These are phyloP conservation scores for Drechslera avenae DNA, from an alignment of 2,329 filamentous ascomycete species.

Conservation along the genomic window DNA sequence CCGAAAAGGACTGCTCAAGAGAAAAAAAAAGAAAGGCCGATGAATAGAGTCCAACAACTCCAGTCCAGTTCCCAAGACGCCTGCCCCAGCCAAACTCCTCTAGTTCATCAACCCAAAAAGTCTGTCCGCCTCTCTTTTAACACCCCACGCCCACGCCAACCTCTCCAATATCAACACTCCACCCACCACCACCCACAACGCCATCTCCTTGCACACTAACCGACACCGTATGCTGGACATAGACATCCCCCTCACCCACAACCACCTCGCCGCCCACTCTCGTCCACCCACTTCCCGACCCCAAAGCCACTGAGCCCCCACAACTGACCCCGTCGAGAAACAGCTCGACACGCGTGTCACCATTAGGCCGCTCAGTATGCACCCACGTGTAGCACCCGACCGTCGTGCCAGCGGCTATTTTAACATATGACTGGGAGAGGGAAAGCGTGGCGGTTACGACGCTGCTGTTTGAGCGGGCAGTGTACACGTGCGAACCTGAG, in stretches of 20 bases:
- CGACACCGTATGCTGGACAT: constrained; percentile 15
- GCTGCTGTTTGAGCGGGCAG: constrained; percentile 18
- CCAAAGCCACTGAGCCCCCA: constrained; percentile 7
- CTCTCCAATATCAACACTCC: constrained; percentile 23
- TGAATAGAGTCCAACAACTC: too few relatives aligned
- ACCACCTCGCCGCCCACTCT: constrained; percentile 13
- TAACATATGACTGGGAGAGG: constrained; percentile 20
- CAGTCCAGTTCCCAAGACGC: too few relatives aligned
- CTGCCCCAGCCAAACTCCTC: not conserved
- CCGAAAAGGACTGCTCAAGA: too few relatives aligned
- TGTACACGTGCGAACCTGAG: constrained; percentile 16
- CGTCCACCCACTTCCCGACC: constrained; percentile 12
- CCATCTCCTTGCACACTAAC: constrained; percentile 22
- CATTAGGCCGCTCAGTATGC: constrained; percentile 1
- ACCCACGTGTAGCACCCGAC: constrained; percentile 25
- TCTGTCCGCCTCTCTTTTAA: not conserved
- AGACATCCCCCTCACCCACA: constrained; percentile 8
- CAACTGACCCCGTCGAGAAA: constrained; percentile 24
- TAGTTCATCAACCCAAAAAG: not conserved
- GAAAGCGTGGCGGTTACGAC: constrained; percentile 13
- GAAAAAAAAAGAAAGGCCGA: too few relatives aligned
- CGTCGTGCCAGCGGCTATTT: not conserved
- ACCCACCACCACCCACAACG: constrained; percentile 12
- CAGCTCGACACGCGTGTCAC: constrained; percentile 20
- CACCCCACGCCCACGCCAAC: constrained; percentile 18